phyloP scores from a whole-genome alignment of 805 yeast species.

The Sungouiozyma intestinalis region DNA sequence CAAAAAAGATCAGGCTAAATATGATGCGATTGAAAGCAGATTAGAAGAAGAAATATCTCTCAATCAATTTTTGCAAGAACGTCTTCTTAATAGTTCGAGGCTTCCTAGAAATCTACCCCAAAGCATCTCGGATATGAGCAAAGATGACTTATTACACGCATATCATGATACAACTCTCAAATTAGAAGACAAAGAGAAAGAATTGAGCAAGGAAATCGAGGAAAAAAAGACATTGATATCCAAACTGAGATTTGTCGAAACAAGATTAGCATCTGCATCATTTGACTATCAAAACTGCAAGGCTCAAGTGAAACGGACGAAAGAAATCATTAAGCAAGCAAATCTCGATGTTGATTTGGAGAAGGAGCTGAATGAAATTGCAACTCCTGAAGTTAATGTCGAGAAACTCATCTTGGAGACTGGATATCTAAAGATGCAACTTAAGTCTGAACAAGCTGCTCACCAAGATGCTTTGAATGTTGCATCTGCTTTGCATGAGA shows the following conservation, averaged over 20 bases:
- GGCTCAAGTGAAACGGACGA: slow-evolving; percentile 33
- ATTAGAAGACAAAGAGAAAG: slow-evolving; percentile 42
- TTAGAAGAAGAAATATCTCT: slow-evolving; percentile 24
- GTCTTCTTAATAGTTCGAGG: slow-evolving; percentile 12
- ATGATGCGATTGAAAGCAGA: slow-evolving; percentile 30
- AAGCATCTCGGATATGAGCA: slow-evolving; percentile 8
- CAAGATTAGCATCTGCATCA: slow-evolving; percentile 54
- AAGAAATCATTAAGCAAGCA: slow-evolving; percentile 18
- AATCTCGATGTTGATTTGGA: slow-evolving; percentile 22
- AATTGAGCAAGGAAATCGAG: slow-evolving; percentile 36
- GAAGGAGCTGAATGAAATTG: slow-evolving; percentile 11
- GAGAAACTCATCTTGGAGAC: slow-evolving; percentile 34
- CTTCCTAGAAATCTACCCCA: neutral
- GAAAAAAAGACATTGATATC: slow-evolving; percentile 39
- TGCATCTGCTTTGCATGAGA: slow-evolving; percentile 19
- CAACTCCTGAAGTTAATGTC: slow-evolving; percentile 20
- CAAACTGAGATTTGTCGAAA: slow-evolving; percentile 49
- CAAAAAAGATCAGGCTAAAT: slow-evolving; percentile 34
- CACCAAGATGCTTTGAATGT: slow-evolving; percentile 42
- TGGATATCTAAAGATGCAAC: slow-evolving; percentile 36
- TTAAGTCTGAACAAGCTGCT: slow-evolving; percentile 43
- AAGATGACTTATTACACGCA: slow-evolving; percentile 7
- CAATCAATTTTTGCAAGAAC: slow-evolving; percentile 22
- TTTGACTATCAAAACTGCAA: slow-evolving; percentile 44
- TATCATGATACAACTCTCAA: slow-evolving; percentile 40